Evolutionary conservation across 441 rosid genomes (phyloP).

Genomic region (Aquilaria agallochum): DNA sequence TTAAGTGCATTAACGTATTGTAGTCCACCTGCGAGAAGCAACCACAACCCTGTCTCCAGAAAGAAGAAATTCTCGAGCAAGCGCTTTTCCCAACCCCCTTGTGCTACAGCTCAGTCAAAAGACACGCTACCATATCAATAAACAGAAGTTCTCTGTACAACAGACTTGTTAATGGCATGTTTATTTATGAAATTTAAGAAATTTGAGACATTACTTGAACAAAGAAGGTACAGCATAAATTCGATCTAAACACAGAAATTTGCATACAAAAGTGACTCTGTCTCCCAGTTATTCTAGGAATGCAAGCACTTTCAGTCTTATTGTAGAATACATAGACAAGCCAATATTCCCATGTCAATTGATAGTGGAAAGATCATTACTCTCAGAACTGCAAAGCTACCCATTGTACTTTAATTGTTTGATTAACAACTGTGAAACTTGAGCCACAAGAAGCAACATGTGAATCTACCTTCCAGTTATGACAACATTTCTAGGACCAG

Average conservation of each 20-base stretch:
- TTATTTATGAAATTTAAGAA: conserved; percentile 4
- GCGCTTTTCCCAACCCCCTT: conserved; percentile 93
- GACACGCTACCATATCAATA: conserved; percentile 16
- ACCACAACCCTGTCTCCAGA: conserved; percentile 86
- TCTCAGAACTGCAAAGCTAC: no score
- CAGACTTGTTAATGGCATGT: conserved; percentile 9
- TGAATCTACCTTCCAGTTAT: conserved; percentile 80
- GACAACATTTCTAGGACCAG: conserved; percentile 92
- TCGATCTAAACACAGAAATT: no score
- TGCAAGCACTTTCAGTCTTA: no score
- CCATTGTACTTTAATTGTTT: no score
- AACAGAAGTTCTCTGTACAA: conserved; percentile 9
- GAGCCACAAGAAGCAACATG: neutral
- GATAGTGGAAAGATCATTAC: no score
- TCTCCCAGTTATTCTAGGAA: no score
- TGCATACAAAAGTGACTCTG: no score
- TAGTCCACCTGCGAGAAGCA: conserved; percentile 78
- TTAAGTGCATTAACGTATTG: neutral
- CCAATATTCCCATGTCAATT: no score
- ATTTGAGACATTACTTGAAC: neutral
- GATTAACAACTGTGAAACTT: no score
- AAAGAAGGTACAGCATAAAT: no score
- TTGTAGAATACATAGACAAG: no score
- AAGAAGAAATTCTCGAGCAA: conserved; percentile 92
- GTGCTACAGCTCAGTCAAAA: conserved; percentile 46